These are phyloP conservation scores for Tetrastigma voinierianum DNA, from an alignment of 164 flowering plant species.

Conservation along the genomic window DNA sequence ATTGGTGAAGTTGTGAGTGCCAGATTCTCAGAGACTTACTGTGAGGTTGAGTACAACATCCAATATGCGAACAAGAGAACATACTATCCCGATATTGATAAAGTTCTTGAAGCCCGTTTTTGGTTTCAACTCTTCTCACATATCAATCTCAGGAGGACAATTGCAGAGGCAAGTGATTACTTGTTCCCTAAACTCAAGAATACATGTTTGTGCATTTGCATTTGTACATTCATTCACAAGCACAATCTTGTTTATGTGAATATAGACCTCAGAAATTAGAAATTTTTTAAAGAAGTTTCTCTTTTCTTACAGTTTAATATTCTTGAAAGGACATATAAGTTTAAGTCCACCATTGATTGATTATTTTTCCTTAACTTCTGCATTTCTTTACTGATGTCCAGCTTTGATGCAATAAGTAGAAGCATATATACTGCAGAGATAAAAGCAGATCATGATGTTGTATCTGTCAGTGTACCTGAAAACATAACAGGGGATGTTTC, in stretches of 20 bases:
- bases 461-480: conserved; percentile 73
- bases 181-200: background rate
- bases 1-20: conserved; percentile 3
- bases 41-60: conserved; percentile 76
- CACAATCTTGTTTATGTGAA: too few species aligned
- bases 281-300: background rate
- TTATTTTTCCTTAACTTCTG: background rate
- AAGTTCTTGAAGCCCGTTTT: conserved; percentile 82
- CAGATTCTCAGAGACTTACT: conserved; percentile 74
- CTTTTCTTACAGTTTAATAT: background rate
- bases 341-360: background rate
- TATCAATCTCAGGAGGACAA: conserved; percentile 76
- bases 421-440: conserved; percentile 48
- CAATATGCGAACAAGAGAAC: conserved; percentile 58
- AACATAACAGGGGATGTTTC: conserved; percentile 83
- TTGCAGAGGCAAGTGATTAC: conserved; percentile 53
- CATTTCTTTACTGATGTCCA: conserved; percentile 24
- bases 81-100: conserved; percentile 43
- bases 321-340: background rate
- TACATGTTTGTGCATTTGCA: background rate
- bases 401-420: conserved; percentile 63
- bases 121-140: conserved; percentile 71
- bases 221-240: too few species aligned
- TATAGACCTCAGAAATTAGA: background rate
- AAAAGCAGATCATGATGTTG: conserved; percentile 37